Conservation (phyloP, 2,329 filamentous ascomycete species). For the Septoria linicola region DNA sequence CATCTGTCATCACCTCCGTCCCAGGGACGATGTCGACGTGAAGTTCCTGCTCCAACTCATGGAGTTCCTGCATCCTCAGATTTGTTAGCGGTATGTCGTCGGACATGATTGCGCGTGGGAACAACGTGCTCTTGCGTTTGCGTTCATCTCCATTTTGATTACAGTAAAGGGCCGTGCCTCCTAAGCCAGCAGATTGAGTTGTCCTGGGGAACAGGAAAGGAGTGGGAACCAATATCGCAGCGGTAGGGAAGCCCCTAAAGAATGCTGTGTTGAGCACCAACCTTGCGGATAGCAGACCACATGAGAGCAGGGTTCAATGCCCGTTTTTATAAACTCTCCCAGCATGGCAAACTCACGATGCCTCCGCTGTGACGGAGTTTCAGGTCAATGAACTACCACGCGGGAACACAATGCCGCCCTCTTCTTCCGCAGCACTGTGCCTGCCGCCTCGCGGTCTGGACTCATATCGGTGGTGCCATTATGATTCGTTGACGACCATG, state of each 20-base stretch:
- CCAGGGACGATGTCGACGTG: slow-evolving; percentile 56
- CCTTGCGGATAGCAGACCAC: slow-evolving; percentile 1
- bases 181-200: slow-evolving; percentile 5
- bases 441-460: neutral
- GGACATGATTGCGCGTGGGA: slow-evolving; percentile 6
- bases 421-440: neutral
- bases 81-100: slow-evolving; percentile 23
- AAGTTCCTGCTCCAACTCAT: slow-evolving; percentile 53
- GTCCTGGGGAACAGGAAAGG: slow-evolving; percentile 10
- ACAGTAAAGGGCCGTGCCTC: slow-evolving; percentile 5
- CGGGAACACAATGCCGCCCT: neutral
- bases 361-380: neutral
- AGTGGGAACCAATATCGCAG: slow-evolving; percentile 3
- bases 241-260: slow-evolving; percentile 13
- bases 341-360: slow-evolving; percentile 8
- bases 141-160: slow-evolving; percentile 27
- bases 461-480: neutral
- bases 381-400: neutral
- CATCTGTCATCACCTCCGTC: slow-evolving; percentile 61
- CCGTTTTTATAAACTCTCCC: neutral
- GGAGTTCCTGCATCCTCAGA: slow-evolving; percentile 40
- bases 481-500: neutral
- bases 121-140: slow-evolving; percentile 18
- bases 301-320: neutral
- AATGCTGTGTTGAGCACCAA: slow-evolving; percentile 6